These are phyloP conservation scores for Sarocladium strictum DNA, from an alignment of 2,329 filamentous ascomycete genomes.

Conservation along the genomic window DNA sequence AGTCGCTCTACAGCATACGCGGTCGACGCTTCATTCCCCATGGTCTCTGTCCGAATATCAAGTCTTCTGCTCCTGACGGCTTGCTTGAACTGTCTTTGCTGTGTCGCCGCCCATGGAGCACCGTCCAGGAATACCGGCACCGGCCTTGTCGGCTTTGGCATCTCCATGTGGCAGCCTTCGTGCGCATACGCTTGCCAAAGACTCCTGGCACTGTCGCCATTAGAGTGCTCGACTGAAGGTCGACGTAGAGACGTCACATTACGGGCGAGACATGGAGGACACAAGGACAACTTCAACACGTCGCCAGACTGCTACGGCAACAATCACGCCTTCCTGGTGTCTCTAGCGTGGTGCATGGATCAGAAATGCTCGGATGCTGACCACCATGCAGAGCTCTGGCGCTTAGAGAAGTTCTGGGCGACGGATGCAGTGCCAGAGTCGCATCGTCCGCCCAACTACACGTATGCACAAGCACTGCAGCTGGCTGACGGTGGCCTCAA, in stretches of 20 bases:
- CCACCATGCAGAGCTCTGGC: not conserved
- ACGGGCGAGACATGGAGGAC: not conserved
- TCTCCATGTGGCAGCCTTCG: constrained; percentile 59
- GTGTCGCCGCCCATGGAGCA: not conserved
- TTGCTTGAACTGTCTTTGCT: not conserved
- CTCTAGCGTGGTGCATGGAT: constrained; percentile 17
- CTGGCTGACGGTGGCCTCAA: not conserved
- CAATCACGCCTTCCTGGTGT: constrained; percentile 16
- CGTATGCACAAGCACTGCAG: constrained; percentile 12
- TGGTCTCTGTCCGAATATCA: not conserved
- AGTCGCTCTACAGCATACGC: too few species aligned
- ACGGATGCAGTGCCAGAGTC: constrained; percentile 13
- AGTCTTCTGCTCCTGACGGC: not conserved
- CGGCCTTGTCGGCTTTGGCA: constrained; percentile 20
- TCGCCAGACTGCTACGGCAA: constrained; percentile 14
- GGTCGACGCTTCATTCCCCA: not conserved
- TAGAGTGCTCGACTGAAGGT: constrained; percentile 10
- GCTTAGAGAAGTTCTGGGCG: constrained; percentile 17
- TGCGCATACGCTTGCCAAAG: constrained; percentile 53
- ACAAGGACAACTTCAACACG: not conserved
- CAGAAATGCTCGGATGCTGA: constrained; percentile 11
- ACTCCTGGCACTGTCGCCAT: constrained; percentile 18
- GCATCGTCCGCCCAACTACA: constrained; percentile 10
- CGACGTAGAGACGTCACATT: constrained; percentile 1
- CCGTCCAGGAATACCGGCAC: constrained; percentile 8